Evolutionary conservation across 139 green algal genomes (phyloP), one percentile per base, ranked within the genome.

Genomic region (Nannochloris sp.): DNA sequence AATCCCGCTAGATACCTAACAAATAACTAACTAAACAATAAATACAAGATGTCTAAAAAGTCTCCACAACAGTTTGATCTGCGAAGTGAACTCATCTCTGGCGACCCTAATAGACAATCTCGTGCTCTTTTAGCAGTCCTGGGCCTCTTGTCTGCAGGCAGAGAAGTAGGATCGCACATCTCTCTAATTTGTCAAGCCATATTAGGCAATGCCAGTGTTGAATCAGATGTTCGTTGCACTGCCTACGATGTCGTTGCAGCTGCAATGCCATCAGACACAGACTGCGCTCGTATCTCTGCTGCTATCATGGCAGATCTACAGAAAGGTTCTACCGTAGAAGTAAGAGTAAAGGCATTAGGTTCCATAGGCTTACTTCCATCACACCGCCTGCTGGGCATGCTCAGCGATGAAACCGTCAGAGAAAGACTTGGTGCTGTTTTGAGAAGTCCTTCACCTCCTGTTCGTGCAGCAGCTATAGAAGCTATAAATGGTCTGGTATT

Each of bases 171-270:
- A n/a, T 14, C 19, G 19, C 37, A 68, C 13, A n/a, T 45, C 36
- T 60, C 45, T 33, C 25, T 46, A 7, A 53, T 39, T 32, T 71
- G 64, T 61, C 48, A 54, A 3, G 29, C 34, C 9, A 34, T 73
- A 38, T 56, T 77, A 34, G 63, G 31, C 32, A 61, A 60, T 53
- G 42, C 70, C 24, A 66, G 34, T 55, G 48, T 61, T 4, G 47
- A 42, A 7, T 6, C 35, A 12, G 54, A 56, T 32, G 37, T 67
- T 8, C 60, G 61, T 34, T 6, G 39, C 4, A 24, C 55, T 4
- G 56, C 63, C 4, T 77, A 77, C 23, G 70, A 77, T 10, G 32
- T 77, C 4, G 56, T 65, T 1, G 32, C 44, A 31, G 55, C 63
- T 36, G 29, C 6, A 44, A 61, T 27, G 35, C 54, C 46, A 58